phyloP scores from a whole-genome alignment of 768 basidiomycete genomes.

The Phlebiopsis gigantea region DNA sequence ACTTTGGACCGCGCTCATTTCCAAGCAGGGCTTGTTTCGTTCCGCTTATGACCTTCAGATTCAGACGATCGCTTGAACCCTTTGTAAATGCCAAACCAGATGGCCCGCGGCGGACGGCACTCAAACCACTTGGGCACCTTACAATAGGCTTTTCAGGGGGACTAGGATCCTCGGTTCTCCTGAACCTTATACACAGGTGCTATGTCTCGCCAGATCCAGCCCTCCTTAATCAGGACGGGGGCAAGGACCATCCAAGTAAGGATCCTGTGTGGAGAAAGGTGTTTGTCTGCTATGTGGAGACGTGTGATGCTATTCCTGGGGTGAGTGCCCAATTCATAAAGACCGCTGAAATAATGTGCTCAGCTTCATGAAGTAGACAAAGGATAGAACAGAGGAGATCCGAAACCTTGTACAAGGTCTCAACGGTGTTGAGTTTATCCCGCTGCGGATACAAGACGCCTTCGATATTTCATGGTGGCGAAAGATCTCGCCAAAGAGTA shows the following conservation, averaged over 20 bases:
- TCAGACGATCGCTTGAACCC: slow-evolving; percentile 62
- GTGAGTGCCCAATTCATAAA: slow-evolving; percentile 32
- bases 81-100: slow-evolving; percentile 51
- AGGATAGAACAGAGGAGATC: slow-evolving; percentile 51
- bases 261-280: slow-evolving; percentile 57
- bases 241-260: slow-evolving; percentile 63
- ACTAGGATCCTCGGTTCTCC: slow-evolving; percentile 64
- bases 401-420: slow-evolving; percentile 42
- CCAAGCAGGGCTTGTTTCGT: slow-evolving; percentile 59
- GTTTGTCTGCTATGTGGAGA: slow-evolving; percentile 66
- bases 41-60: slow-evolving; percentile 55
- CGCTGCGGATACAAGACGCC: slow-evolving; percentile 66
- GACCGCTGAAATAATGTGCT: not conserved
- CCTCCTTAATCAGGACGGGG: slow-evolving; percentile 37
- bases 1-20: not conserved
- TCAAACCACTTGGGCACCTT: slow-evolving; percentile 66
- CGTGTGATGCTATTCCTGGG: slow-evolving; percentile 52
- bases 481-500: slow-evolving; percentile 19
- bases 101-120: slow-evolving; percentile 48
- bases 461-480: slow-evolving; percentile 70
- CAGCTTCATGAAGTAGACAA: slow-evolving; percentile 35
- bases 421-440: slow-evolving; percentile 49
- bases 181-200: slow-evolving; percentile 59
- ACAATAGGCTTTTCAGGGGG: slow-evolving; percentile 76
- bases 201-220: slow-evolving; percentile 31